phyloP scores from a whole-genome alignment of 2,329 filamentous ascomycete genomes.

The Ophiognomonia clavigignenti-juglandacearum region DNA sequence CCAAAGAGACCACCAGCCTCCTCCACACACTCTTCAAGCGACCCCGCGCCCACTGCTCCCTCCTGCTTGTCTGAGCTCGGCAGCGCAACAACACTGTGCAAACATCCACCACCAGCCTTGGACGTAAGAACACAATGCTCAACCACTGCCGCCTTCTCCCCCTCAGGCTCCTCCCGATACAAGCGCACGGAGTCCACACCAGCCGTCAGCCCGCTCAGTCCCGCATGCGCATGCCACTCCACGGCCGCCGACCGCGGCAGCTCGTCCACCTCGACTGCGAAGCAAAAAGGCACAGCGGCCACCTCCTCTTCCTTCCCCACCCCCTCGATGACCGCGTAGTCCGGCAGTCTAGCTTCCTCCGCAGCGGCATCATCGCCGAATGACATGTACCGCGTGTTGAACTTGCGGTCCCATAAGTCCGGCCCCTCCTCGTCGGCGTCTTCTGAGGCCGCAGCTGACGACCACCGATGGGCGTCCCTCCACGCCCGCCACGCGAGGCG shows the following conservation, averaged over 20 bases:
- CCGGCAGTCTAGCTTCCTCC: slow-evolving; percentile 37
- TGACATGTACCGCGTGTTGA: slow-evolving; percentile 46
- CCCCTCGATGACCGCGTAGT: slow-evolving; percentile 42
- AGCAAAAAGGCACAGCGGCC: slow-evolving; percentile 58
- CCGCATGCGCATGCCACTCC: slow-evolving; percentile 77
- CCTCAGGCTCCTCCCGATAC: slow-evolving; percentile 1
- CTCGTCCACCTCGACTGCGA: slow-evolving; percentile 69
- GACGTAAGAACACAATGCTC: slow-evolving; percentile 7
- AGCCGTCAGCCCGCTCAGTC: slow-evolving; percentile 37
- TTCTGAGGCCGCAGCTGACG: slow-evolving; percentile 16
- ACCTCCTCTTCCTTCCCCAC: slow-evolving; percentile 21
- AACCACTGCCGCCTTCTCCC: not conserved
- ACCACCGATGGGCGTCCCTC: slow-evolving; percentile 36
- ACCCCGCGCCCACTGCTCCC: not conserved
- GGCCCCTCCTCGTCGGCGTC: slow-evolving; percentile 45
- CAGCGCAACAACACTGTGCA: slow-evolving; percentile 9
- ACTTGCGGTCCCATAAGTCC: slow-evolving; percentile 66
- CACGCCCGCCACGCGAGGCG: slow-evolving; percentile 42
- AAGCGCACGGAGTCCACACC: slow-evolving; percentile 20
- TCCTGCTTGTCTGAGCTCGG: not conserved
- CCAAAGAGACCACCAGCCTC: not conserved
- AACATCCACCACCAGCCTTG: not conserved
- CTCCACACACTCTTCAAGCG: not conserved
- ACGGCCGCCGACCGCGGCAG: slow-evolving; percentile 70
- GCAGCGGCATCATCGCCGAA: slow-evolving; percentile 25